Percentiles rank a stretch among this genome's conserved stretches.
Evolutionary conservation across 371 early-diverging fungal species (phyloP).

Genomic region (Vairimorpha ceranae): DNA sequence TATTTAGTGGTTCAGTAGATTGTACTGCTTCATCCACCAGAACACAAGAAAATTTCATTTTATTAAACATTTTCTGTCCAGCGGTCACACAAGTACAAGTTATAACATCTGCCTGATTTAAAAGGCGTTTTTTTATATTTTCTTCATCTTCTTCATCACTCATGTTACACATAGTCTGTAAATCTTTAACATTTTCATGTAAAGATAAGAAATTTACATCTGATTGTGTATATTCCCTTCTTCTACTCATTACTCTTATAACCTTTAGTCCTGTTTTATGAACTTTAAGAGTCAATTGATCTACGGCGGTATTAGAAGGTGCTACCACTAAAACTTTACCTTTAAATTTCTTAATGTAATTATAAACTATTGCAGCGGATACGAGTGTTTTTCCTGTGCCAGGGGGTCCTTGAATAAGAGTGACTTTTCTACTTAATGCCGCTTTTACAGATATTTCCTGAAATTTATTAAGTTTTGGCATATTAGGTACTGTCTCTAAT

Average conservation of each 20-base stretch:
- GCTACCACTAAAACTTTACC: constrained; percentile 87
- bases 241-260: constrained; percentile 82
- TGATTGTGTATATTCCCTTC: constrained; percentile 80
- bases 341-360: constrained; percentile 68
- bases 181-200: constrained; percentile 78
- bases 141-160: constrained; percentile 67
- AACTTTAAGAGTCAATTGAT: constrained; percentile 88
- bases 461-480: constrained; percentile 89
- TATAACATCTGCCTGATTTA: constrained; percentile 85
- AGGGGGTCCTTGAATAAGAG: constrained; percentile 77
- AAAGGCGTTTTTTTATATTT: constrained; percentile 71
- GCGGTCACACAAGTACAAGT: constrained; percentile 92
- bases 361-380: constrained; percentile 87
- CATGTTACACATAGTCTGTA: constrained; percentile 68
- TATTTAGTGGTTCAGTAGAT: constrained; percentile 86
- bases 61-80: constrained; percentile 80
- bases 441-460: constrained; percentile 82
- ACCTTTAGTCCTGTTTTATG: constrained; percentile 81
- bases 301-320: constrained; percentile 96
- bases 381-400: constrained; percentile 81
- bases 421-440: constrained; percentile 78
- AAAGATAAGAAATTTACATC: constrained; percentile 73
- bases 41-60: constrained; percentile 78
- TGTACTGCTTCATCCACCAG: constrained; percentile 94
- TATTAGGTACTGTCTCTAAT: constrained; percentile 69